Evolutionary conservation across 768 basidiomycete species (phyloP).

Genomic region (Neoboletus magnificus): DNA sequence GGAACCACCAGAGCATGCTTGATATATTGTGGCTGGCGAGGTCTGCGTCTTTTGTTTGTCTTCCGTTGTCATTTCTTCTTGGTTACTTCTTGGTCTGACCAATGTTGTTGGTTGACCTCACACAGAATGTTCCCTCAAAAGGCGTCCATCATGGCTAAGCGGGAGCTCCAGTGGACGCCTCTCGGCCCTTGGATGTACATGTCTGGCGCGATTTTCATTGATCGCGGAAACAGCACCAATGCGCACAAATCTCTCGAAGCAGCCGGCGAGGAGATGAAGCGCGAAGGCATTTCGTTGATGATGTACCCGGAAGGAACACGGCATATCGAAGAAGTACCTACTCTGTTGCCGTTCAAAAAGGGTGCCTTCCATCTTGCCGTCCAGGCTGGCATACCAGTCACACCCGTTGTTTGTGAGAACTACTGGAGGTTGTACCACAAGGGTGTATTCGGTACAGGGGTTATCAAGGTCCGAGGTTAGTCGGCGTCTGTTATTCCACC

Average conservation of each 20-base stretch:
- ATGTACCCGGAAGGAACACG: conserved; percentile 98
- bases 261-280: conserved; percentile 79
- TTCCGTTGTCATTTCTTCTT: conserved; percentile 13
- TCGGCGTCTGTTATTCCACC: not conserved
- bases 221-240: conserved; percentile 73
- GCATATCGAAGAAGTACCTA: conserved; percentile 58
- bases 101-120: conserved; percentile 3
- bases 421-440: conserved; percentile 85
- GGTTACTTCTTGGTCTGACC: conserved; percentile 2
- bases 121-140: conserved; percentile 75
- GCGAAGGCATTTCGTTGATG: conserved; percentile 71
- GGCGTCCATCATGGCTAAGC: conserved; percentile 90
- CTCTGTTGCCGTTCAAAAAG: conserved; percentile 90
- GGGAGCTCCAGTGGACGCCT: conserved; percentile 80
- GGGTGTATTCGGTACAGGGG: conserved; percentile 71
- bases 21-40: conserved; percentile 81
- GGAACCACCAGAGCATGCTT: conserved; percentile 92
- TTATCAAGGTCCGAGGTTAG: conserved; percentile 73
- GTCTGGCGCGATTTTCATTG: conserved; percentile 88
- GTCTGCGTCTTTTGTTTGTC: conserved; percentile 41
- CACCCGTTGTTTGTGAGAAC: conserved; percentile 91
- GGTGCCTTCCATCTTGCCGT: conserved; percentile 97
- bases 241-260: conserved; percentile 74
- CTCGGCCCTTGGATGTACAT: conserved; percentile 90
- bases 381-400: conserved; percentile 84